phyloP scores from a whole-genome alignment of 2,329 filamentous ascomycete genomes.

The Cytospora piceicola region DNA sequence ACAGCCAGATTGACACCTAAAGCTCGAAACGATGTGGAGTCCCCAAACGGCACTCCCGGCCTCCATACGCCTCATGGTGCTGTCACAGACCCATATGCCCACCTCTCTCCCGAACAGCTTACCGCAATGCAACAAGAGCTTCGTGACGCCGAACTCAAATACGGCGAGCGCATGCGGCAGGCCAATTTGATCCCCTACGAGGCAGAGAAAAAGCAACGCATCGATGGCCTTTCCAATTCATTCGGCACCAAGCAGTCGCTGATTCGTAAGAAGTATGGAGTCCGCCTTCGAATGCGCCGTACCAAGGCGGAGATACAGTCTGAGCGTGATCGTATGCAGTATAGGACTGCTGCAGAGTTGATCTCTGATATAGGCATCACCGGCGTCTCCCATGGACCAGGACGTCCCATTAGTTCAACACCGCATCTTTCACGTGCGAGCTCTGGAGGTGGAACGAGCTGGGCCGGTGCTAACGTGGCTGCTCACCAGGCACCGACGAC shows the following conservation, averaged over 20 bases:
- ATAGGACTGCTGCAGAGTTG: constrained; percentile 33
- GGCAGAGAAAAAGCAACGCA: constrained; percentile 36
- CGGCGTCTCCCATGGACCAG: neutral
- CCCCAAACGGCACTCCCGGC: constrained; percentile 1
- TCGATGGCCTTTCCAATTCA: constrained; percentile 54
- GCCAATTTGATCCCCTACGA: constrained; percentile 45
- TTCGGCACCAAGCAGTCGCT: constrained; percentile 60
- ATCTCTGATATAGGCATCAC: constrained; percentile 16
- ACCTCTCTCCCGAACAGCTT: constrained; percentile 43
- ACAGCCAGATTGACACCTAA: neutral
- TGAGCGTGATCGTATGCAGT: constrained; percentile 46
- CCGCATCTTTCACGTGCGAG: neutral
- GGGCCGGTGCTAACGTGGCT: constrained; percentile 15
- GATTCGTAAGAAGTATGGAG: constrained; percentile 63
- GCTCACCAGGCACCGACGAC: neutral
- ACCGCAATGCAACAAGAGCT: constrained; percentile 44
- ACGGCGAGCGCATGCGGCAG: constrained; percentile 47
- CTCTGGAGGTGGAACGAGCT: neutral
- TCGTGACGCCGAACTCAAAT: constrained; percentile 43
- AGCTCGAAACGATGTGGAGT: neutral
- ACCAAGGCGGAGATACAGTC: constrained; percentile 51
- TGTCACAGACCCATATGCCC: constrained; percentile 48
- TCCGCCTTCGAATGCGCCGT: constrained; percentile 55
- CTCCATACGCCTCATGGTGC: neutral
- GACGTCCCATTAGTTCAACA: neutral